phyloP scores from a whole-genome alignment of 805 yeast species.

The Pichia scutulata region DNA sequence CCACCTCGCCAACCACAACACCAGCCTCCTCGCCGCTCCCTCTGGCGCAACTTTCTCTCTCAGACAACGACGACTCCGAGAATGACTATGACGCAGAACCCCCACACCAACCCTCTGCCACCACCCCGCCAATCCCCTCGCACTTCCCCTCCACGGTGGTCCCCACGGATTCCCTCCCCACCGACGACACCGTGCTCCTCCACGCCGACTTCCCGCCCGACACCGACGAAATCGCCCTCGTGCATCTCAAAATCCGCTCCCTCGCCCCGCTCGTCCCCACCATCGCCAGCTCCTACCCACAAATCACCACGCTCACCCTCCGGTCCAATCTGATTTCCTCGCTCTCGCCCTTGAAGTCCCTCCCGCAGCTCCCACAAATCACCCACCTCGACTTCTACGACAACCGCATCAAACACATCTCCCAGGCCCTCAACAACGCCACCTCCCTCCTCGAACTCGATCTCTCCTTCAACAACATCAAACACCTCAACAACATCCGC shows the following conservation, averaged over 20 bases:
- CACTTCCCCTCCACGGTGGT: neutral
- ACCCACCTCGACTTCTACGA: neutral
- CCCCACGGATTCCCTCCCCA: neutral
- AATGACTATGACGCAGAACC: no score
- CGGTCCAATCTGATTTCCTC: neutral
- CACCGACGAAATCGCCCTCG: neutral
- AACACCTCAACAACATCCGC: slow-evolving; percentile 32
- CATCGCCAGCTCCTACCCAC: neutral
- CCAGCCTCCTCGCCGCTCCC: no score
- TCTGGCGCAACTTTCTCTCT: no score
- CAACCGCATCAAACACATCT: slow-evolving; percentile 67
- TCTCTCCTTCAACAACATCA: slow-evolving; percentile 27
- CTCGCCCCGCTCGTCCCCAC: neutral
- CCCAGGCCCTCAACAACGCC: slow-evolving; percentile 19
- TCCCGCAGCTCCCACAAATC: neutral
- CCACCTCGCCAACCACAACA: no score
- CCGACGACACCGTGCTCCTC: neutral
- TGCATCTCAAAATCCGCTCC: neutral
- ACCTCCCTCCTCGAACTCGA: neutral
- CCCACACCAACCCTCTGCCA: no score
- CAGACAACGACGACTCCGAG: no score
- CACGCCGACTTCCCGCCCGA: neutral
- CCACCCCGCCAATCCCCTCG: neutral
- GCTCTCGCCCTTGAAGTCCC: neutral
- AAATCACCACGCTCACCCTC: neutral